Evolutionary conservation across 192 early-diverging fungal species (phyloP).

Genomic region (Coemansia asiatica): DNA sequence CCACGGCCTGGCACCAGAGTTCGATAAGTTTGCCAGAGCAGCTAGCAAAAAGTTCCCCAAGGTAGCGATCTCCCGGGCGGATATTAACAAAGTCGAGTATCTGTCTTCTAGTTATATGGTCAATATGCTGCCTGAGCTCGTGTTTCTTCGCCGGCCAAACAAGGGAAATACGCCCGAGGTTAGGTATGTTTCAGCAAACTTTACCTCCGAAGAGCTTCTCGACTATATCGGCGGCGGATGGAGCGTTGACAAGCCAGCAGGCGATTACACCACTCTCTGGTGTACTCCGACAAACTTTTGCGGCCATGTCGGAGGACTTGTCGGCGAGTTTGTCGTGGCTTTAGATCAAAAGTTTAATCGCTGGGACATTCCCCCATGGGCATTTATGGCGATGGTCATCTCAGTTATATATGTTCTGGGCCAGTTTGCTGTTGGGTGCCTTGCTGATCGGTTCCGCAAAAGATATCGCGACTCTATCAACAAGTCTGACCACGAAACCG

Average conservation of each 20-base stretch:
- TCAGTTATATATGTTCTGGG: slow-evolving; percentile 45
- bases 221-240: slow-evolving; percentile 46
- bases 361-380: slow-evolving; percentile 49
- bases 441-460: slow-evolving; percentile 23
- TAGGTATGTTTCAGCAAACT: slow-evolving; percentile 40
- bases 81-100: slow-evolving; percentile 47
- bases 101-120: slow-evolving; percentile 54
- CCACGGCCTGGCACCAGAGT: slow-evolving; percentile 43
- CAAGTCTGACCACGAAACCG: slow-evolving; percentile 8
- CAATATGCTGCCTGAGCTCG: slow-evolving; percentile 41
- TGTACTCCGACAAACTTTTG: slow-evolving; percentile 53
- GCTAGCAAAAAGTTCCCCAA: slow-evolving; percentile 35
- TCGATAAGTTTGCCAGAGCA: slow-evolving; percentile 32
- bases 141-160: slow-evolving; percentile 31
- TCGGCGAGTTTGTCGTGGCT: slow-evolving; percentile 38
- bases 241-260: slow-evolving; percentile 27
- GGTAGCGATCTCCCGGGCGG: slow-evolving; percentile 39
- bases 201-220: slow-evolving; percentile 30
- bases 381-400: slow-evolving; percentile 46
- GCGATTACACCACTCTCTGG: slow-evolving; percentile 44
- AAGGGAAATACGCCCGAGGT: slow-evolving; percentile 35
- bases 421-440: slow-evolving; percentile 25
- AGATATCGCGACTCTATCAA: slow-evolving; percentile 29
- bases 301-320: slow-evolving; percentile 47
- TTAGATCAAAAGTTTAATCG: slow-evolving; percentile 37